Percentiles rank a stretch among this genome's conserved stretches.
These are phyloP conservation scores for Balamuthia mandrillaris DNA, from an alignment of 208 protist genomes.

Conservation along the genomic window DNA sequence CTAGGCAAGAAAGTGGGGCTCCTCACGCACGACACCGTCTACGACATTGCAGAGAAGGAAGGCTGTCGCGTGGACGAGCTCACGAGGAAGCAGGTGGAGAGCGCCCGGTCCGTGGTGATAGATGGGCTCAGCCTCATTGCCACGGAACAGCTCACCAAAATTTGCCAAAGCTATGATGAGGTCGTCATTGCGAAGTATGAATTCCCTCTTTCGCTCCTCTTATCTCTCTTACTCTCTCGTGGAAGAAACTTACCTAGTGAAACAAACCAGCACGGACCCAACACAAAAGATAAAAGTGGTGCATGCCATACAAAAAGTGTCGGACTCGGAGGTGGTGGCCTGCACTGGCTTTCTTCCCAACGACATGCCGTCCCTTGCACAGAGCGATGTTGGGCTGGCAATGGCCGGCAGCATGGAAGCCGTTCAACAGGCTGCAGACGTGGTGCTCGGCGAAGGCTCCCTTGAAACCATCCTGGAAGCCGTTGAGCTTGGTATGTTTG, in stretches of 20 bases:
- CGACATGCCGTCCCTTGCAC: not conserved
- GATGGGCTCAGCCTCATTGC: not conserved
- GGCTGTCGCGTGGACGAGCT: constrained; percentile 8
- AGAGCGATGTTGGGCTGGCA: not conserved
- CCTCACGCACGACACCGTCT: not conserved
- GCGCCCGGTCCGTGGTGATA: not conserved
- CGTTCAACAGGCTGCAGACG: constrained; percentile 15
- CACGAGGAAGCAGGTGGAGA: not conserved
- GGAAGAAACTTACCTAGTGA: not conserved
- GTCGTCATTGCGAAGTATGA: not conserved
- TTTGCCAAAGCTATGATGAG: not conserved
- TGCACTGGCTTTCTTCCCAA: not conserved
- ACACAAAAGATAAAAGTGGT: constrained; percentile 36
- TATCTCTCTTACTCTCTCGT: not conserved
- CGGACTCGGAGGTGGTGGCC: not conserved
- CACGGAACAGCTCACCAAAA: not conserved
- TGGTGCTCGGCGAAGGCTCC: not conserved
- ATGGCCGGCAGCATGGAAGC: not conserved
- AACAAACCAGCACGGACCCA: not conserved
- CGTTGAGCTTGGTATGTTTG: not conserved
- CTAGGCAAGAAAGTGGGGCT: not conserved
- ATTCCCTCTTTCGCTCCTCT: not conserved
- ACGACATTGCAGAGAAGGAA: constrained; percentile 9
- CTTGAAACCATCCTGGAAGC: constrained; percentile 18
- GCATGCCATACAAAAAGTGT: not conserved